Base-by-base conservation (phyloP, 768 basidiomycete genomes). In the Panaeolus cyanescens region DNA sequence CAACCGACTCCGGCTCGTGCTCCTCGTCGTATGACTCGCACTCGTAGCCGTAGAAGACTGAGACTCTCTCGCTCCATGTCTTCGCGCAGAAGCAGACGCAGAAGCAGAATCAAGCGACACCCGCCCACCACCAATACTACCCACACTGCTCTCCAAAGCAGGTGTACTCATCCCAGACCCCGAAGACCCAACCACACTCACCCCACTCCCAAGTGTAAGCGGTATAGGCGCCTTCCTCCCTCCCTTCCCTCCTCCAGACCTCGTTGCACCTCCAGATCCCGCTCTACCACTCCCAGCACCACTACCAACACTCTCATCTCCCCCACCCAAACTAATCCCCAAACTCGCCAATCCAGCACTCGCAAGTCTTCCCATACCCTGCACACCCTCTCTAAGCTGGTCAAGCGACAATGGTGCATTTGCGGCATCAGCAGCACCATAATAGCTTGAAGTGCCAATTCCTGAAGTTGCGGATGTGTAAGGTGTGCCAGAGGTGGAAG, bases 311-410 rank as follows among this genome's bases (percentile, higher is more conserved):
- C 7, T 32, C 31, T 28, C 62, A 12, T 60, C 60, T n/a, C 58
- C 61, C 9, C 17, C 22, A 65, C 59, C 19, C 63, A 62, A 17
- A 31, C 40, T 30, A 17, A 25, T 25, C 54, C 62, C 65, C 20
- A 70, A 65, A 15, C 62, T 65, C 33, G 62, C 70, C 7, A 80
- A 65, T 4, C 78, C 84, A 0, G 84, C 81, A 4, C 25, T 50
- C 1, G 84, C 79, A 31, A 92, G 75, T 33, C 88, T 78, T 59
- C 83, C 75, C 36, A 86, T 76, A 31, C 80, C 85, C 60, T 86
- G 84, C 3, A 90, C 85, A 13, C 89, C 84, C 65, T 86, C 89
- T 65, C 83, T 85, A 65, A 91, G 79, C 5, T 86, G 86, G 64
- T 86, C 87, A n/a, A n/a, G n/a, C 0, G 90, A 67, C 22, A 85